Evolutionary conservation across 2,329 filamentous ascomycete species (phyloP).

Genomic region (Rhexocercosporidium sp.): DNA sequence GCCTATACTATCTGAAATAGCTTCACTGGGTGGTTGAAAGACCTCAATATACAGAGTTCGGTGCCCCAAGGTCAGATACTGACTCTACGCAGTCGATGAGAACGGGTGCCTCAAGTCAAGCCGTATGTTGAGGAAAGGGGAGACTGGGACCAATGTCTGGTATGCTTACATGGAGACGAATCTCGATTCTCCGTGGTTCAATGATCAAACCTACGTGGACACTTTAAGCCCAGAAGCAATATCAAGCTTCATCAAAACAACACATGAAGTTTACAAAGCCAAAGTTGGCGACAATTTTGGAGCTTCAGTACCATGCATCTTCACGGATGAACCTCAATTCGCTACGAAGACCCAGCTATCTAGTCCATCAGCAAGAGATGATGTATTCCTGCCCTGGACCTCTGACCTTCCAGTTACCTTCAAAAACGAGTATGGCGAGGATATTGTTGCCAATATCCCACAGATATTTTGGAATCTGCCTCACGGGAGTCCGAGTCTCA

Average conservation of each 20-base stretch:
- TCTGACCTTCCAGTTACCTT: constrained; percentile 39
- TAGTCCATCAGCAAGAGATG: constrained; percentile 33
- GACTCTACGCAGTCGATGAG: constrained; percentile 28
- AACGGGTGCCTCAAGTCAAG: constrained; percentile 36
- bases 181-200: constrained; percentile 41
- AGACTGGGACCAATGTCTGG: constrained; percentile 39
- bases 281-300: constrained; percentile 41
- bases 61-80: no score
- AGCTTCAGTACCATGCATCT: constrained; percentile 40
- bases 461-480: constrained; percentile 43
- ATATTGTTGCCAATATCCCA: constrained; percentile 38
- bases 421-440: constrained; percentile 30
- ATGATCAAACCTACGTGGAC: constrained; percentile 42
- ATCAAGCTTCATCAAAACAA: constrained; percentile 39
- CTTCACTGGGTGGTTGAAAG: not conserved
- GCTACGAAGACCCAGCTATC: constrained; percentile 40
- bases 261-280: constrained; percentile 41
- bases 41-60: no score
- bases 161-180: constrained; percentile 44
- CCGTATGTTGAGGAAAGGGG: constrained; percentile 27
- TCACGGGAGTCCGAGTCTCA: constrained; percentile 33
- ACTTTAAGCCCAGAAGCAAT: constrained; percentile 40
- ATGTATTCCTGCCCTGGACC: constrained; percentile 43
- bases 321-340: constrained; percentile 44
- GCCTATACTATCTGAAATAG: not conserved